Evolutionary conservation across 2,329 filamentous ascomycete species (phyloP).

Genomic region (Chalaropsis ovoidea): DNA sequence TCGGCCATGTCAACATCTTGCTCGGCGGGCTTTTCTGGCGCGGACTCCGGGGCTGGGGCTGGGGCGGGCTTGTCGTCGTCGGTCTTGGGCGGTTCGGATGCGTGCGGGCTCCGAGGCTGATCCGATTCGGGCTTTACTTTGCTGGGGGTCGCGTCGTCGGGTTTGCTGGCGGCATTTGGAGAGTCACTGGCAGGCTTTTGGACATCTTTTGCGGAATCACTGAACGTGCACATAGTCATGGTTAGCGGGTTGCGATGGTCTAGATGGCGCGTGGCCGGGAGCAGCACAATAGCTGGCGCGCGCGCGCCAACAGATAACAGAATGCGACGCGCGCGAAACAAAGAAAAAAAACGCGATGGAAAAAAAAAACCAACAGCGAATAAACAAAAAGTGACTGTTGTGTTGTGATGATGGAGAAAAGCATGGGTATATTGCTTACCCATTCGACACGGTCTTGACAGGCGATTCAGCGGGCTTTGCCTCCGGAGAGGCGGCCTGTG

Average conservation of each 20-base stretch:
- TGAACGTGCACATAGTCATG: background rate
- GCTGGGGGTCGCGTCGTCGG: background rate
- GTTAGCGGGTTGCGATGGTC: background rate
- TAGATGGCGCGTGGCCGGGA: background rate
- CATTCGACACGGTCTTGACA: slow-evolving; percentile 21
- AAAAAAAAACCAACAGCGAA: too few species aligned
- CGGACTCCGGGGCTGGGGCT: background rate
- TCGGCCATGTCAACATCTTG: slow-evolving; percentile 14
- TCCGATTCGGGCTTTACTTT: slow-evolving; percentile 9
- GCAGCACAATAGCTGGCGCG: background rate
- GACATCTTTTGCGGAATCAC: background rate
- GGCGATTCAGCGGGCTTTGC: slow-evolving; percentile 18
- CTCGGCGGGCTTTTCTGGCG: background rate
- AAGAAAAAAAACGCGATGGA: too few species aligned
- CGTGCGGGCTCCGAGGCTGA: background rate
- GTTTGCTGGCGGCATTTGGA: background rate
- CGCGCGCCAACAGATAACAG: background rate
- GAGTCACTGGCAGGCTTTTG: background rate
- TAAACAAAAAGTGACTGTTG: too few species aligned
- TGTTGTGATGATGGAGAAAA: slow-evolving; percentile 21
- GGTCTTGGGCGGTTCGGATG: background rate
- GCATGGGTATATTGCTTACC: slow-evolving; percentile 23
- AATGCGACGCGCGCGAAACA: background rate
- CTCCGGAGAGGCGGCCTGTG: slow-evolving; percentile 10
- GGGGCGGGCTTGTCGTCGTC: slow-evolving; percentile 4